Conservation (phyloP, 2,329 filamentous ascomycete species). For the Colletotrichum sublineola region DNA sequence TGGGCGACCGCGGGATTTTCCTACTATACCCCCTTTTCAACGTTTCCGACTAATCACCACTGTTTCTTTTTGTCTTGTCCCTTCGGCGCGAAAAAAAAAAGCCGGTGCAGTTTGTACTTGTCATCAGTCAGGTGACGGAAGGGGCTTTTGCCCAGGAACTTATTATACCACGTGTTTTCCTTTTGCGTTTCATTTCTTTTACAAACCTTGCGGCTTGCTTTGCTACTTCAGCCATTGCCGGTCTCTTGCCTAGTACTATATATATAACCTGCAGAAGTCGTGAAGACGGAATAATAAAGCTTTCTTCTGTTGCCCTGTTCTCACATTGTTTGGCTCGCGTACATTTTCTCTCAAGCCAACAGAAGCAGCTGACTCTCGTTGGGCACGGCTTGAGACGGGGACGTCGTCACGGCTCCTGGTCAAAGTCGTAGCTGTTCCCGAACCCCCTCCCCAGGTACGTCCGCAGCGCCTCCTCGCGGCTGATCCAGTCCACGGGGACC, state of each 20-base stretch:
- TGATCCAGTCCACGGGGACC: conserved; percentile 64
- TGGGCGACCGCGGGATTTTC: conserved; percentile 13
- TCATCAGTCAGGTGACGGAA: background rate
- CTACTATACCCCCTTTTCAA: conserved; percentile 24
- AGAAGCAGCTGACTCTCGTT: background rate
- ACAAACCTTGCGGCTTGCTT: background rate
- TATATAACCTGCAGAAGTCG: background rate
- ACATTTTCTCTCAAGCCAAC: background rate
- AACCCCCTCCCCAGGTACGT: conserved; percentile 69
- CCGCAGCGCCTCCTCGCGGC: conserved; percentile 55
- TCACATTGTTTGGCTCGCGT: background rate
- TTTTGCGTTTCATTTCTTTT: background rate
- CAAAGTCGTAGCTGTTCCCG: conserved; percentile 74
- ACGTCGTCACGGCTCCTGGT: conserved; percentile 55
- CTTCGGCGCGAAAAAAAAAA: conserved; percentile 12
- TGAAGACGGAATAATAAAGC: background rate
- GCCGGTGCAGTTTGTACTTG: background rate
- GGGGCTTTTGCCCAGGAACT: background rate
- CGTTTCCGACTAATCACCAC: conserved; percentile 7
- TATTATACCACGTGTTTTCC: conserved; percentile 22
- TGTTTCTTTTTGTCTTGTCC: conserved; percentile 11
- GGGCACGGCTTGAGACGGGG: background rate
- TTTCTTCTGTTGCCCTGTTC: background rate
- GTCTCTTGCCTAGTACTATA: background rate
- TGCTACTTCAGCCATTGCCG: background rate